A percentile compares a stretch with the other conserved stretches of the same genome.
These are phyloP conservation scores for Tillandsia leiboldiana DNA, from an alignment of 176 grass and related monocot species.

Conservation along the genomic window DNA sequence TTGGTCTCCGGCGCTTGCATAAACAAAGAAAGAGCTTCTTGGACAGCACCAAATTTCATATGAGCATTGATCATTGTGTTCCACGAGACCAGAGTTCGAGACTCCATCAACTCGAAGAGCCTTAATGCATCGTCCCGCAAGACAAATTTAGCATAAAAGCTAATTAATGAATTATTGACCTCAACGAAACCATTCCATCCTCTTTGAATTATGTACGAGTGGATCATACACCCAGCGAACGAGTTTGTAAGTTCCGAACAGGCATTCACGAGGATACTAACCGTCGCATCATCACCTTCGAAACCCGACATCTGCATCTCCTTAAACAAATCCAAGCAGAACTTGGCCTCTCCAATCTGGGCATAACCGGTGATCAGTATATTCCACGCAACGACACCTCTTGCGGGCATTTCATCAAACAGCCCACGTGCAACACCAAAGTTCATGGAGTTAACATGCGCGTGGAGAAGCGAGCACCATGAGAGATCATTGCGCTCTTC, in stretches of 20 bases:
- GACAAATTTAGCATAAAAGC: constrained; percentile 46
- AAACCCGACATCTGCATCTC: constrained; percentile 25
- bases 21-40: constrained; percentile 34
- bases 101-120: constrained; percentile 43
- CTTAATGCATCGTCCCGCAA: constrained; percentile 23
- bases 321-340: constrained; percentile 33
- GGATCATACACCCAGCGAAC: constrained; percentile 22
- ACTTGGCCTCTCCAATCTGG: constrained; percentile 13
- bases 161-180: constrained; percentile 55
- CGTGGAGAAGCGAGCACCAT: constrained; percentile 59
- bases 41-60: constrained; percentile 36
- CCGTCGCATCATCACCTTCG: constrained; percentile 32
- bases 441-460: constrained; percentile 5
- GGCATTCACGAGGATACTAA: constrained; percentile 36
- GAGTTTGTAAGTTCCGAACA: constrained; percentile 30
- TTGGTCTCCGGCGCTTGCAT: constrained; percentile 33
- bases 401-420: constrained; percentile 41
- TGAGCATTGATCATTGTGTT: constrained; percentile 48
- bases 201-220: constrained; percentile 30
- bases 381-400: constrained; percentile 49
- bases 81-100: constrained; percentile 38
- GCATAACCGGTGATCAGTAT: constrained; percentile 48
- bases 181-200: constrained; percentile 25
- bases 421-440: constrained; percentile 20
- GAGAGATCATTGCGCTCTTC: constrained; percentile 35